Evolutionary conservation across 352 stramenopile species (phyloP).

Genomic region (Phytopythium helicoides): DNA sequence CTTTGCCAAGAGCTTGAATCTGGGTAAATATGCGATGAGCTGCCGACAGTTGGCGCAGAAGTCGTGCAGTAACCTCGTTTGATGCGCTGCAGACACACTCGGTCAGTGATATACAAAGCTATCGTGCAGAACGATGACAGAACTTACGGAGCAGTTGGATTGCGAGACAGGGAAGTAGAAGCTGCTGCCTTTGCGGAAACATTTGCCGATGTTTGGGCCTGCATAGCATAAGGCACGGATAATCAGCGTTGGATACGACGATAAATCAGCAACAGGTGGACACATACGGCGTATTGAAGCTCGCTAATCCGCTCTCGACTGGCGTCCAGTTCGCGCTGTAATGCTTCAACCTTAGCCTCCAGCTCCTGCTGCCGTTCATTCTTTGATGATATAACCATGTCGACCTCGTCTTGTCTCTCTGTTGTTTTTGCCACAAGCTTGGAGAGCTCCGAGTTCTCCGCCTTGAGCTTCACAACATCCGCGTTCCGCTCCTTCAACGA

Average conservation of each 20-base stretch:
- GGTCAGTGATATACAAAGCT: not conserved
- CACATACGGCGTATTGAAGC: slow-evolving; percentile 3
- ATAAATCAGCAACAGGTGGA: not conserved
- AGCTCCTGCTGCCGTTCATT: not conserved
- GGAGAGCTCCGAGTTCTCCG: slow-evolving; percentile 27
- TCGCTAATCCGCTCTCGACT: not conserved
- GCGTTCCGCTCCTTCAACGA: slow-evolving; percentile 17
- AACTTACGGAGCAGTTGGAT: not conserved
- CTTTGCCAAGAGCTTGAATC: not conserved
- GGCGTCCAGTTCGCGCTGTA: slow-evolving; percentile 1
- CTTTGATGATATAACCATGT: slow-evolving; percentile 9
- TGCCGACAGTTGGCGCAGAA: not conserved
- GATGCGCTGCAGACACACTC: not conserved
- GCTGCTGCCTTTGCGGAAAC: no score
- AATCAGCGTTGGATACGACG: not conserved
- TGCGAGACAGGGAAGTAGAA: no score
- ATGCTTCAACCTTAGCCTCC: not conserved
- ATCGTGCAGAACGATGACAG: not conserved
- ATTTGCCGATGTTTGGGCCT: no score
- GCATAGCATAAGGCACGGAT: not conserved
- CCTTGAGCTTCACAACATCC: slow-evolving; percentile 21
- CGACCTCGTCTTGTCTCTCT: not conserved
- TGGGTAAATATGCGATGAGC: slow-evolving; percentile 2
- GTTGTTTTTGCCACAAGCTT: slow-evolving; percentile 20
- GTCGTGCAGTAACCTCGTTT: not conserved